Percentiles rank a stretch among this genome's conserved stretches.
Evolutionary conservation across 208 protist species (phyloP).

Genomic region (Crithidia fasciculata): DNA sequence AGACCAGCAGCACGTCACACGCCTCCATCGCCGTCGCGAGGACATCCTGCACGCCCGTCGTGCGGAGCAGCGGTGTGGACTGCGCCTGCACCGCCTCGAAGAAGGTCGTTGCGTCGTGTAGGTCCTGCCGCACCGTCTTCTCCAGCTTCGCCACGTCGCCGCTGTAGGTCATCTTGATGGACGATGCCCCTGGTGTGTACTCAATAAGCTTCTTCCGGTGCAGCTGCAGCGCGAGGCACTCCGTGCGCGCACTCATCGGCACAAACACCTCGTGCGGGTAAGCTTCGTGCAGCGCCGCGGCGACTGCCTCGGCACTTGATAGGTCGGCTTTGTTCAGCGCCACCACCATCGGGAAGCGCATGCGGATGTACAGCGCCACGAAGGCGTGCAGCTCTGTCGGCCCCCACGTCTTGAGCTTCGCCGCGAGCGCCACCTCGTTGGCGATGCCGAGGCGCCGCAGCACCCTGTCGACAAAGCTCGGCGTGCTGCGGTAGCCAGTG

Average conservation of each 20-base stretch:
- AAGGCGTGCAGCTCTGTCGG: conserved; percentile 86
- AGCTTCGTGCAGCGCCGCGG: conserved; percentile 38
- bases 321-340: conserved; percentile 94
- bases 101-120: conserved; percentile 40
- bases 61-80: conserved; percentile 13
- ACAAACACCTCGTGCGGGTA: conserved; percentile 84
- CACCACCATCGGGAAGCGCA: conserved; percentile 92
- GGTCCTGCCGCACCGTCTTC: conserved; percentile 30
- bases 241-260: conserved; percentile 75
- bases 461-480: conserved; percentile 71
- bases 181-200: conserved; percentile 62
- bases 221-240: conserved; percentile 78
- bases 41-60: conserved; percentile 87
- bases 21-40: conserved; percentile 67
- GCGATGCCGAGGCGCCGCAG: conserved; percentile 62
- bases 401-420: conserved; percentile 56
- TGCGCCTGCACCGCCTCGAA: conserved; percentile 20
- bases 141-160: conserved; percentile 28
- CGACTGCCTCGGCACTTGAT: conserved; percentile 47
- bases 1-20: conserved; percentile 60
- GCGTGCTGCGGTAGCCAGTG: conserved; percentile 89
- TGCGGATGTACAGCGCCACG: conserved; percentile 87
- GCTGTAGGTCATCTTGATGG: conserved; percentile 20
- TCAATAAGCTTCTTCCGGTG: conserved; percentile 55
- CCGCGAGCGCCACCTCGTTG: conserved; percentile 42